These are phyloP conservation scores for Trichoderma breve DNA, from an alignment of 2,329 filamentous ascomycete species.

Conservation along the genomic window DNA sequence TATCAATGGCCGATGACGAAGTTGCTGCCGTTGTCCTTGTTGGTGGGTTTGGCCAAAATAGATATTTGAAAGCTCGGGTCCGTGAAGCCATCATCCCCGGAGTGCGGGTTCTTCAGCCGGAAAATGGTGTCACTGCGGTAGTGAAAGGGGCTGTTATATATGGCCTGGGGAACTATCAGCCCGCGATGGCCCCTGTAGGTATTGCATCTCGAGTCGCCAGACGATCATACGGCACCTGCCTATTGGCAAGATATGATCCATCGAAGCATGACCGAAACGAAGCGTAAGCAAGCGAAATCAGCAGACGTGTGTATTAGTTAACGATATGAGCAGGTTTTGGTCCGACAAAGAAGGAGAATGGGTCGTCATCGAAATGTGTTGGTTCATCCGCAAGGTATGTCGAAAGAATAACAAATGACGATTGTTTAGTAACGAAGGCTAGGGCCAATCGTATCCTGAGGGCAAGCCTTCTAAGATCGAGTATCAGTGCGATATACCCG, in stretches of 20 bases:
- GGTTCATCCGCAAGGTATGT: conserved; percentile 40
- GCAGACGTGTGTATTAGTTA: conserved; percentile 4
- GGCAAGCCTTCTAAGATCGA: conserved; percentile 37
- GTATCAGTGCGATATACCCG: conserved; percentile 40
- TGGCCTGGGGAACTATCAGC: conserved; percentile 34
- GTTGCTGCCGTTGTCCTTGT: conserved; percentile 46
- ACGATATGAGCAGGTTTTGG: conserved; percentile 34
- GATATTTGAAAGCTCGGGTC: conserved; percentile 44
- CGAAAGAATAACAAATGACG: background rate
- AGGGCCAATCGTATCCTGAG: conserved; percentile 41
- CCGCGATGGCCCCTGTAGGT: conserved; percentile 30
- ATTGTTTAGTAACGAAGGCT: background rate
- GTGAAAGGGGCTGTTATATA: conserved; percentile 51
- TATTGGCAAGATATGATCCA: conserved; percentile 37
- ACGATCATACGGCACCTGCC: conserved; percentile 38
- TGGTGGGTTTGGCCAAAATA: conserved; percentile 48
- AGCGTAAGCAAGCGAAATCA: conserved; percentile 30
- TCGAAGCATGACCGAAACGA: conserved; percentile 37
- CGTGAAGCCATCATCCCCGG: conserved; percentile 34
- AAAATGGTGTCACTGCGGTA: conserved; percentile 50
- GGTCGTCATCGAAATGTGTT: conserved; percentile 39
- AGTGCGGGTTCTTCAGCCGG: conserved; percentile 47
- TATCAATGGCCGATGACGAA: conserved; percentile 36
- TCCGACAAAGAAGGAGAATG: conserved; percentile 39
- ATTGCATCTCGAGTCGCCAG: conserved; percentile 38